Evolutionary conservation across 2,329 filamentous ascomycete species (phyloP), one percentile per base, ranked within the genome.

Genomic region (Diaporthe amygdali): DNA sequence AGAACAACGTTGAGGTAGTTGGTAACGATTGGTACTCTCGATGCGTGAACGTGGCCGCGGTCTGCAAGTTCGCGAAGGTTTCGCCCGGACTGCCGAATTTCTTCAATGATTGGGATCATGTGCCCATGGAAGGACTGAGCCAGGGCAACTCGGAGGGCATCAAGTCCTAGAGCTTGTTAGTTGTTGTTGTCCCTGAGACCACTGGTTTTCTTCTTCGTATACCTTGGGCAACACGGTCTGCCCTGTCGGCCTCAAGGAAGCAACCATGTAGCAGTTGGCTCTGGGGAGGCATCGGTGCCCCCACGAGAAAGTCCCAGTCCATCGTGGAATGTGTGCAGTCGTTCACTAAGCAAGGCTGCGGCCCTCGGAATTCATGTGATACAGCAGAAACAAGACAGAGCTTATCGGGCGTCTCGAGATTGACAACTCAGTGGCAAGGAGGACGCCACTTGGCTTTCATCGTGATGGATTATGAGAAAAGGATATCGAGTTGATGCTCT

Each of bases 1-100:
- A 91, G 81, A 20, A 90, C 75, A 70, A 90, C 81, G 70, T 88
- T 85, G 56, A 91, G 83, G 75, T 90, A 86, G 75, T 89, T 85
- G 41, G 88, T 77, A 32, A 90, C 82, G 20, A 87, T 78, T 0
- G 85, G 83, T 8, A 90, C 81, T 22, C 88, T 85, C 30, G 81
- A 77, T 66, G 83, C 78, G 75, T 90, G 85, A 32, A 88, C 79
- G 64, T 87, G 86, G 30, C 87, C 86, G 46, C 85, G 82, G 72
- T 90, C 87, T 55, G 86, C 86, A 20, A 91, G 80, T 66, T 89
- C 85, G 49, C 87, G 85, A 10, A 91, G 84, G 20, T 86, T 78
- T 44, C 81, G 79, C 68, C 82, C 81, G 5, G 84, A 83, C 6
- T 74, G 76, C 30, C 81, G 80, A 55, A 89, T 84, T 75, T 87